Conservation (phyloP, 176 grass and related monocot genomes). For the Hyparrhenia diplandra region DNA sequence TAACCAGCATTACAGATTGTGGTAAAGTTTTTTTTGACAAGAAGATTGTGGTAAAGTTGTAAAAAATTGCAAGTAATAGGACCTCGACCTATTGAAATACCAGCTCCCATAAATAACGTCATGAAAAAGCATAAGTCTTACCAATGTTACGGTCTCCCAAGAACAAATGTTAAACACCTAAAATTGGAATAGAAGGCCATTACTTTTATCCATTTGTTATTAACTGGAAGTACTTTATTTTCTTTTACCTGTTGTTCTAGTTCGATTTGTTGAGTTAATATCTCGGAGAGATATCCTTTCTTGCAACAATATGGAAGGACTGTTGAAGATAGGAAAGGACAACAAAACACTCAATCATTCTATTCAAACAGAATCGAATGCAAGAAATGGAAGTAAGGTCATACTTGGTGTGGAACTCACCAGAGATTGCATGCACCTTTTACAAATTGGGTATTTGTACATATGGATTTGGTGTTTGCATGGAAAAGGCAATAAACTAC, state of each 20-base stretch:
- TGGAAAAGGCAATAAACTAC: conserved; percentile 74
- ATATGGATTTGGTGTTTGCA: conserved; percentile 65
- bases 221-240: not conserved
- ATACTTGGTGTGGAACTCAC: conserved; percentile 44
- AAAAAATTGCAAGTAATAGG: not conserved
- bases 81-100: not conserved
- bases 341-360: not conserved
- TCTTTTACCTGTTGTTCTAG: not conserved
- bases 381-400: not conserved
- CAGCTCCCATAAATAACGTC: not conserved
- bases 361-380: not conserved
- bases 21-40: too few relatives aligned
- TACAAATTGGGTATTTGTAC: conserved; percentile 61
- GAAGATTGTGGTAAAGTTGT: too few relatives aligned
- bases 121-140: not conserved
- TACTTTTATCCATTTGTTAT: not conserved
- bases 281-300: not conserved
- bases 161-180: not conserved
- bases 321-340: not conserved
- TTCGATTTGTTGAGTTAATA: not conserved
- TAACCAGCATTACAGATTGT: conserved; percentile 41
- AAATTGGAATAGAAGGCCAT: not conserved
- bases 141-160: not conserved
- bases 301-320: not conserved
- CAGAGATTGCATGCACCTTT: conserved; percentile 84